Base-by-base conservation (phyloP, 2,329 filamentous ascomycete genomes). In the Colletotrichum sp. region DNA sequence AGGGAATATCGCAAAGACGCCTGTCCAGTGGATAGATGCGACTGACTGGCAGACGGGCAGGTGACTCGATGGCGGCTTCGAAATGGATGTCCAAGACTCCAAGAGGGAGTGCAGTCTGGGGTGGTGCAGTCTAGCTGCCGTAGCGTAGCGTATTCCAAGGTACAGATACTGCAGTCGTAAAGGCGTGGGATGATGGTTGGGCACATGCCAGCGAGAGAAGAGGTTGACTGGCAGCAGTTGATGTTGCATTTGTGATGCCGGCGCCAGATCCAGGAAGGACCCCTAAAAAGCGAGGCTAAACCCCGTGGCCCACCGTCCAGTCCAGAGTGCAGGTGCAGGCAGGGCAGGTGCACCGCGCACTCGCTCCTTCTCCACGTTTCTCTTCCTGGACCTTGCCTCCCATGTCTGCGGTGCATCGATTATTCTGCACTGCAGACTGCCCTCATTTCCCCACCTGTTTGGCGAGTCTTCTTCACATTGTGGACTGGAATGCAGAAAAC, bases 241-340 rank as follows among this genome's bases (percentile, higher is more conserved):
- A 44, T 21, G 62, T 64, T 44, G 62, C 62, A 64, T 64, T 21
- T 21, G 13, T 64, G 30, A 34, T 26, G 26, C 9, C 34, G 63
- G 63, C 63, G 28, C 36, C 49, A 49, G 49, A 32, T 52, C 52
- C 49, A 59, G 68, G 69, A 71, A 59, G 68, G 69, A 71, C 71
- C 71, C 67, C 39, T 66, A 71, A 71, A 62, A 62, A 55, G 67
- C 72, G 72, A 75, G 72, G 60, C 72, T 71, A 71, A 36, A 30
- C 30, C 36, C 12, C 30, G 28, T 62, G 59, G 36, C 36, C 68
- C 39, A 34, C 32, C 26, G 57, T 32, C 28, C 24, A 32, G 24
- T 62, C 24, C 57, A 62, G 26, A 28, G 32, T 39, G 24, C 21
- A 57, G 57, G 57, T 30, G 57, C 18, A 30, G 55, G 7, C 55